Evolutionary conservation across 306 rosid genomes (phyloP), one percentile per base, ranked within the genome.

Genomic region (Gleditsia sinensis): DNA sequence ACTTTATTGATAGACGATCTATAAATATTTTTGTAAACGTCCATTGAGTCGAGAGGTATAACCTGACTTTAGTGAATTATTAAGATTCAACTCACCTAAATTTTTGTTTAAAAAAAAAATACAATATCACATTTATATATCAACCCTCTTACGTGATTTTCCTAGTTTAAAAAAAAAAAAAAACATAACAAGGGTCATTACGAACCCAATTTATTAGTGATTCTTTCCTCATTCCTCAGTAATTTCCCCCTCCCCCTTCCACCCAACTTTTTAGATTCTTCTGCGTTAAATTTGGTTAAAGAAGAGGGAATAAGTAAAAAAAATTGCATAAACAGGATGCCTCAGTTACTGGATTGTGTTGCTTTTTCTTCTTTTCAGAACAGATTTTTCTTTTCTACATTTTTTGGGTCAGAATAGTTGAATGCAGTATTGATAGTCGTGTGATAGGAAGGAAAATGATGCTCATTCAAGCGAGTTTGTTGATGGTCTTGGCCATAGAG

Each of bases 271-370:
- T 10, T 3, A 37, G 27, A 62, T 70, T 78, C 51, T 34, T 40
- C 32, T 24, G 11, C 55, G 23, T 21, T 62, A 56, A 30, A 54
- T 77, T 58, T 77, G 33, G 20, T 2, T n/a, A 48, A 49, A 42
- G 59, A 28, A 69, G 14, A 12, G 53, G 58, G 67, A 20, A 55
- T 10, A 42, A 75, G 64, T 75, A 66, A 66, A 66, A 36, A 32
- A 25, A n/a, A n/a, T n/a, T 68, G 23, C 69, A 20, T 20, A 39
- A 64, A 25, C 36, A 36, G 60, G 63, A 69, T 58, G 69, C 64
- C 53, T 69, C 32, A 12, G 28, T 48, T 24, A 68, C 30, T 76
- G 75, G 17, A 45, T 14, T 54, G 7, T 4, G 20, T 60, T 70
- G 7, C 33, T 54, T 33, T 30, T 54, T 65, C 19, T 9, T 53